Evolutionary conservation across 345 rosid species (phyloP), one percentile per base, ranked within the genome.

Genomic region (Ceriops decandra): DNA sequence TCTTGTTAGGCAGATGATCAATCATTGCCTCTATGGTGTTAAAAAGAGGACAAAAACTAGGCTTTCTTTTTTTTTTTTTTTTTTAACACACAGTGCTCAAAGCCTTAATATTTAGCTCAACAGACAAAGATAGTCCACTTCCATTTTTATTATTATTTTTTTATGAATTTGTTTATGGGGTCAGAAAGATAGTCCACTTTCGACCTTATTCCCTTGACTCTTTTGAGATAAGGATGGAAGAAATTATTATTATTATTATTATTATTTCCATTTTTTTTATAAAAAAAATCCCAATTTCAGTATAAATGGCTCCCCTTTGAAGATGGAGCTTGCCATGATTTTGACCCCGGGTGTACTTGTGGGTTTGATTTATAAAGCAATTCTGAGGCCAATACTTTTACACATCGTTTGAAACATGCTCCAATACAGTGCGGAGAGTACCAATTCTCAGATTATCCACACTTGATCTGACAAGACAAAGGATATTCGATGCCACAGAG

Each of bases 401-500:
- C 7, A 36, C 49, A 52, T 62, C 58, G 68, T 73, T 66, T 31
- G 42, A 32, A 24, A 36, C 77, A 71, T 67, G 36, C 22, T 54
- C 78, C 87, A 74, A 63, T 65, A 27, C 7, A 4, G 61, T 13
- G 46, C 49, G n/a, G 74, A 72, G 80, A 80, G n/a, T 26, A 57
- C n/a, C 46, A 33, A 22, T 17, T 5, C 19, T 26, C 32, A 10
- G 33, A 62, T 52, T 24, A 24, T 61, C 28, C 35, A 21, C 66
- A 53, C 60, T 68, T 28, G 76, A 60, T 62, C 21, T 3, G 49
- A 42, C 49, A 20, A 27, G 20, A 24, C 74, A 68, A 73, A 73
- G 57, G 9, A 0, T 63, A 69, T 67, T 57, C 36, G 35, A 57
- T 70, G 76, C 35, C 80, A 51, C 51, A n/a, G 21, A 49, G 24